Conservation (phyloP, 805 yeast species). For the Brettanomyces custersianus region DNA sequence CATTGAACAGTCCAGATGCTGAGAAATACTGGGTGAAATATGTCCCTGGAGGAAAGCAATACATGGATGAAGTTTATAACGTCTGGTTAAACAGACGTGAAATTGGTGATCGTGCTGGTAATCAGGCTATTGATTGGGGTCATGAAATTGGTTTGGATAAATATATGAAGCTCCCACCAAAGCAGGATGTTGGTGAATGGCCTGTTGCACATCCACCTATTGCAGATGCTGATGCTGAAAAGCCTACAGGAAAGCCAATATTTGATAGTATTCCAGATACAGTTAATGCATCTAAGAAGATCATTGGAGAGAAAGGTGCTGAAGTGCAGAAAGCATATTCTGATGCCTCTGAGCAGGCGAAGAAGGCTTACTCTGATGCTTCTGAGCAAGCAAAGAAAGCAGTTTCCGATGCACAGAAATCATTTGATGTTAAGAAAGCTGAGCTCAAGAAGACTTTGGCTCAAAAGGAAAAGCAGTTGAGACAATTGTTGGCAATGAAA, state of each 20-base stretch:
- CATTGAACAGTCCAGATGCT: slow-evolving; percentile 48
- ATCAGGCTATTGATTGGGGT: slow-evolving; percentile 6
- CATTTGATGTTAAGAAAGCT: not conserved
- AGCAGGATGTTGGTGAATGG: slow-evolving; percentile 25
- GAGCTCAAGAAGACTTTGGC: slow-evolving; percentile 1
- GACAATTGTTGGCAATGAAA: not conserved
- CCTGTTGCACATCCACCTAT: slow-evolving; percentile 10
- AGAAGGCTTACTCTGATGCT: not conserved
- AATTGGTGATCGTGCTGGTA: slow-evolving; percentile 5
- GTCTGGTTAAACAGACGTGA: slow-evolving; percentile 18
- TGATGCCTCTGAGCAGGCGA: not conserved
- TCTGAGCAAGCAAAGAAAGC: slow-evolving; percentile 1
- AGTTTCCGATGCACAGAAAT: not conserved
- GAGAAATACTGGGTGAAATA: slow-evolving; percentile 54
- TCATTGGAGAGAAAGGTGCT: not conserved
- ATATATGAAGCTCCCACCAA: slow-evolving; percentile 30
- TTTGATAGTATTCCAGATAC: not conserved
- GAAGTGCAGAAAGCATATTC: not conserved
- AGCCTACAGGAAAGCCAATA: not conserved
- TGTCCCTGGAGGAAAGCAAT: slow-evolving; percentile 54
- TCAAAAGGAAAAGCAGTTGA: not conserved
- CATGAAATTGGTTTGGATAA: slow-evolving; percentile 31
- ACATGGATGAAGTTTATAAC: slow-evolving; percentile 41
- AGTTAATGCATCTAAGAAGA: not conserved
- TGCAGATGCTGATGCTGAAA: slow-evolving; percentile 5